Base-by-base conservation (phyloP, 306 rosid genomes). In the Trifolium pratense region DNA sequence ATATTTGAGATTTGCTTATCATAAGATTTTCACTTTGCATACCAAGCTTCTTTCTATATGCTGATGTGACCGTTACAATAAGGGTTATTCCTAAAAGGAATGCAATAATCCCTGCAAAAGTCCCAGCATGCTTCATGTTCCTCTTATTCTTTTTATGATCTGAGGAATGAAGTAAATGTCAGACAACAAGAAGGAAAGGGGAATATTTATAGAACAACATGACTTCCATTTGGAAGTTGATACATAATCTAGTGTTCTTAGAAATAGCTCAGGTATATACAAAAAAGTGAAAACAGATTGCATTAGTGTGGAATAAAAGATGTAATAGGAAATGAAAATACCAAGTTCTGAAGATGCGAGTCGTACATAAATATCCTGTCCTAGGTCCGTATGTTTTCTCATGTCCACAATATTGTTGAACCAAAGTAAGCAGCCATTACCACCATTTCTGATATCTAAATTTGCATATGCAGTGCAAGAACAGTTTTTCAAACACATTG, bases 361-460 rank as follows among this genome's bases (percentile, higher is more conserved):
- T 9, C 59, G 59, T 52, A 52, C 9, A 6, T 52, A 52, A 52
- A 52, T 52, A 7, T 52, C 59, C 17, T 52, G 59, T 52, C 59
- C 59, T 9, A 7, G 26, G 29, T 52, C 59, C 9, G 59, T 25
- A 52, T 52, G 59, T 18, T 8, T 52, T 18, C 59, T 52, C 59
- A 52, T 52, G 59, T 52, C 88, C 68, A 78, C 7, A 18, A 83
- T 40, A 17, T 68, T 23, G 51, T 52, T 46, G 5, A 74, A 75
- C 87, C 88, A 79, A 59, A 84, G 20, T 29, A 81, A 0, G 77
- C 88, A 84, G 6, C 86, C 88, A 48, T 72, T 74, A 18, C 81
- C 79, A 6, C 68, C 75, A 17, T 51, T 1, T 46, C 65, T 72
- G 40, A 71, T 51, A 45, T 74, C 75, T 7, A 75, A 65, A 64